Evolutionary conservation across 2,329 filamentous ascomycete species (phyloP).

Genomic region (Fusarium chaquense): DNA sequence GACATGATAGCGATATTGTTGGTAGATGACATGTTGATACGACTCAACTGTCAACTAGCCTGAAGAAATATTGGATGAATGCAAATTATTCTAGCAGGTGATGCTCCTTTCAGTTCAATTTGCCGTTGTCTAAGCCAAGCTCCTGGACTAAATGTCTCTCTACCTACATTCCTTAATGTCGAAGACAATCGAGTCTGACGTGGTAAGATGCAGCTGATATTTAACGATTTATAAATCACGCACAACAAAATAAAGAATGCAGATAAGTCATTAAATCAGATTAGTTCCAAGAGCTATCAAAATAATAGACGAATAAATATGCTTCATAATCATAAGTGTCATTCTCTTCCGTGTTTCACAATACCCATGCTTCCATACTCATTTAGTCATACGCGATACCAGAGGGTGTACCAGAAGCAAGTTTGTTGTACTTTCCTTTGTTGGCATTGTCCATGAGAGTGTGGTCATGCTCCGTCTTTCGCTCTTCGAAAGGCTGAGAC

Average conservation of each 20-base stretch:
- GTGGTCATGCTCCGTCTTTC: background rate
- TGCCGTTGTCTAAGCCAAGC: too few species aligned
- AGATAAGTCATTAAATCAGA: background rate
- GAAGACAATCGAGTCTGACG: too few species aligned
- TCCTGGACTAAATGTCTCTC: too few species aligned
- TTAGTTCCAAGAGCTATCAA: background rate
- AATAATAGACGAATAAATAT: background rate
- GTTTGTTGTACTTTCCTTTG: conserved; percentile 39
- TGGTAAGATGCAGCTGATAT: too few species aligned
- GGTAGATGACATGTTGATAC: background rate
- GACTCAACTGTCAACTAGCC: background rate
- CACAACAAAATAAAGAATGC: rapidly evolving
- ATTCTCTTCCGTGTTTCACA: background rate
- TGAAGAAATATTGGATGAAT: too few species aligned
- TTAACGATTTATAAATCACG: too few species aligned
- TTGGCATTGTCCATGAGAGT: conserved; percentile 27
- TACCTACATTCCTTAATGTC: too few species aligned
- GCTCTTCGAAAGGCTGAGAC: background rate
- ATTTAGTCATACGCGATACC: conserved; percentile 20
- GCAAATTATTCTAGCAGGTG: too few species aligned
- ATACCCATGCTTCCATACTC: background rate
- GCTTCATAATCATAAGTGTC: background rate
- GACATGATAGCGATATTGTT: background rate
- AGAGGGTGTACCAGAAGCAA: conserved; percentile 38
- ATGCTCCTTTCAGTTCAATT: too few species aligned